phyloP scores from a whole-genome alignment of 2,329 filamentous ascomycete species.

The Apiospora malaysiana region DNA sequence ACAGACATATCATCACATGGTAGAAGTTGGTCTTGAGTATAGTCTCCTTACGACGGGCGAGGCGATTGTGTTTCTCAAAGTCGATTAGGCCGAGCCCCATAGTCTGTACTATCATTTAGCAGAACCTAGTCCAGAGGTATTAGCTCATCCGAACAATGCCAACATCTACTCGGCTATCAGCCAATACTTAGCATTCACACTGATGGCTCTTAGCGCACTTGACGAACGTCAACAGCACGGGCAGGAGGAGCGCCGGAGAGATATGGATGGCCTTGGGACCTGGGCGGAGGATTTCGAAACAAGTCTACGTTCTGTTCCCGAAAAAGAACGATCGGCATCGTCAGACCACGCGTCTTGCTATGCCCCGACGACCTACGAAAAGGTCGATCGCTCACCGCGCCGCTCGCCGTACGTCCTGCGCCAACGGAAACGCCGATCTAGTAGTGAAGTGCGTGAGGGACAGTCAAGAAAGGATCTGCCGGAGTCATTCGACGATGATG shows the following conservation, averaged over 20 bases:
- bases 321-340: slow-evolving; percentile 33
- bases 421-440: not conserved
- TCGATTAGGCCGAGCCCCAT: slow-evolving; percentile 36
- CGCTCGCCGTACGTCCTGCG: not conserved
- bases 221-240: slow-evolving; percentile 39
- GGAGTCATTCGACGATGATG: slow-evolving; percentile 27
- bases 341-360: slow-evolving; percentile 29
- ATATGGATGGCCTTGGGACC: slow-evolving; percentile 23
- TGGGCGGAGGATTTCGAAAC: slow-evolving; percentile 36
- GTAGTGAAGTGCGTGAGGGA: slow-evolving; percentile 9
- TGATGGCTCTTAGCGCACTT: slow-evolving; percentile 44
- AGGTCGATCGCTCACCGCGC: too few relatives aligned
- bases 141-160: slow-evolving; percentile 30
- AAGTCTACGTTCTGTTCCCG: slow-evolving; percentile 31
- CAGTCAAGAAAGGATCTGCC: not conserved
- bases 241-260: too few relatives aligned
- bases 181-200: slow-evolving; percentile 39
- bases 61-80: slow-evolving; percentile 50
- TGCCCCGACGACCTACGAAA: slow-evolving; percentile 29
- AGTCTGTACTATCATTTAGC: slow-evolving; percentile 41
- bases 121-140: slow-evolving; percentile 35
- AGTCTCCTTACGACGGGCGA: slow-evolving; percentile 50
- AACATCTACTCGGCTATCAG: slow-evolving; percentile 35
- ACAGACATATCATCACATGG: slow-evolving; percentile 57
- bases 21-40: slow-evolving; percentile 50